A percentile compares a stretch with the other conserved stretches of the same genome.
phyloP scores from a whole-genome alignment of 306 rosid genomes.

The Comarum palustre region DNA sequence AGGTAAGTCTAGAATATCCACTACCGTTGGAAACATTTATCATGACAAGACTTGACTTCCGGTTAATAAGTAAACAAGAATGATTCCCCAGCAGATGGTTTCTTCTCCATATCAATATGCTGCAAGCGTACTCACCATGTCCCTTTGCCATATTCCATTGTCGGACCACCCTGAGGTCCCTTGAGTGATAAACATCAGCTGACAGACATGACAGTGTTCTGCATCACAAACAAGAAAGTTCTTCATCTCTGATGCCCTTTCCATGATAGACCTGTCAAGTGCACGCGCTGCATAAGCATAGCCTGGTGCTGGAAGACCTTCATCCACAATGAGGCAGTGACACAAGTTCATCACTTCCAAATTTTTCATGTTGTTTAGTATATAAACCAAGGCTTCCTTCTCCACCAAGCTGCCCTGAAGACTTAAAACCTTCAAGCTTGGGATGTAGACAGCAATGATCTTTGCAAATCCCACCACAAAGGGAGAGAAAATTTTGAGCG shows the following conservation, averaged over 20 bases:
- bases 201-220: slow-evolving; percentile 1
- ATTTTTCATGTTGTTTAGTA: background rate
- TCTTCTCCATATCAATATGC: background rate
- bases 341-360: slow-evolving; percentile 28
- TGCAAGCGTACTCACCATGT: slow-evolving; percentile 2
- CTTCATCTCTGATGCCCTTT: background rate
- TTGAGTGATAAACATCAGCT: background rate
- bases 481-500: slow-evolving; percentile 15
- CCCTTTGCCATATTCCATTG: slow-evolving; percentile 2
- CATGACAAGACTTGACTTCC: slow-evolving; percentile 10
- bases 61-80: background rate
- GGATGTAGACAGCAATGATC: slow-evolving; percentile 6
- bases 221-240: background rate
- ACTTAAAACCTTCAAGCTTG: slow-evolving; percentile 25
- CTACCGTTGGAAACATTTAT: background rate
- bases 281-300: background rate
- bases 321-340: slow-evolving; percentile 16
- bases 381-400: slow-evolving; percentile 12
- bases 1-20: slow-evolving; percentile 48
- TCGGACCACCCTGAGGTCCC: background rate
- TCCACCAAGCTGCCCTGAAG: slow-evolving; percentile 1
- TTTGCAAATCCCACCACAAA: slow-evolving; percentile 1
- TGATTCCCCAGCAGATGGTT: background rate
- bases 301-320: background rate
- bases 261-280: background rate